Evolutionary conservation across 2,329 filamentous ascomycete species (phyloP), one percentile per base, ranked within the genome.

Genomic region (Xylaria polymorpha): DNA sequence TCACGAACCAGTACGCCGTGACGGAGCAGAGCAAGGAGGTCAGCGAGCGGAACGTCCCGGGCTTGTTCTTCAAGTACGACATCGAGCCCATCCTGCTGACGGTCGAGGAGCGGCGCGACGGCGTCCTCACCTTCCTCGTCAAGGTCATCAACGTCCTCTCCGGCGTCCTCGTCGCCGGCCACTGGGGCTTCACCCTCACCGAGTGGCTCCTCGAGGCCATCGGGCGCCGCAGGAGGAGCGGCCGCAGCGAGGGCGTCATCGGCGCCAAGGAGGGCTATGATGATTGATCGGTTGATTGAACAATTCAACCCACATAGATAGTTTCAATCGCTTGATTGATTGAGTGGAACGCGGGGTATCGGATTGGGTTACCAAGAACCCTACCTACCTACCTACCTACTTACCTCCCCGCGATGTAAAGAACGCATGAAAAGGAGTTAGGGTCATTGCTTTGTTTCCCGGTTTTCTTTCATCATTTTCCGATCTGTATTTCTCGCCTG

Each of bases 61-160:
- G 96, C 39, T 90, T 99, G 71, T 99, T 98, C 80, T 93, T 99
- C 87, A 99, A 98, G 84, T 99, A 97, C 83, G 95, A 98, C 79
- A 98, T 99, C 75, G 96, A 99, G 85, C 96, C 96, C 1, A 94
- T 99, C 75, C 84, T 96, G 79, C 85, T 99, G 62, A 91, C 92
- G 35, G 91, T 99, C 50, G 91, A 91, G 70, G 95, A 98, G 83
- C 89, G 90, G 77, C 89, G 94, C 77, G 90, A 91, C 66, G 86
- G 92, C 51, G 84, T 97, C 67, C 81, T 97, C 72, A 85, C 87
- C 29, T 88, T 99, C 74, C 70, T 94, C 53, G 87, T 98, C 73
- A 90, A 95, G 78, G 82, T 98, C 60, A 91, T 98, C 73, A 99
- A 99, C 81, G 92, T 98, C 20, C 86, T 98, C 12, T 93, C 90